phyloP scores from a whole-genome alignment of 805 yeast genomes.

The Wickerhamomyces canadensis region DNA sequence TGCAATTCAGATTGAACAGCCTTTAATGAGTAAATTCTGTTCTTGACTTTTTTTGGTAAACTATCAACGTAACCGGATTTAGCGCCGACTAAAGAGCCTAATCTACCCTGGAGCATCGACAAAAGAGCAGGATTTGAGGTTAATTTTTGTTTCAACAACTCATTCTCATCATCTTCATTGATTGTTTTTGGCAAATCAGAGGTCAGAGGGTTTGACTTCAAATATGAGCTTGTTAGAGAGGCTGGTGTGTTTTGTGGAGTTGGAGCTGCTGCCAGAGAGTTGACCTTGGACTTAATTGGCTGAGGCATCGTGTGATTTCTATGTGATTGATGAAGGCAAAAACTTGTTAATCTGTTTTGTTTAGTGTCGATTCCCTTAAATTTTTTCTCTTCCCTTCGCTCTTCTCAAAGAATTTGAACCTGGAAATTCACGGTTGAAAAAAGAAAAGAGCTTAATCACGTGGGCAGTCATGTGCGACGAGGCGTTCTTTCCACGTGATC shows the following conservation, averaged over 20 bases:
- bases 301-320: slow-evolving; percentile 55
- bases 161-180: slow-evolving; percentile 55
- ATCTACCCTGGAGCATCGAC: slow-evolving; percentile 84
- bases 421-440: too few species aligned
- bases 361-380: neutral
- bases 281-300: slow-evolving; percentile 73
- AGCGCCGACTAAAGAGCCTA: slow-evolving; percentile 78
- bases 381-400: too few species aligned
- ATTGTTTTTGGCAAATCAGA: slow-evolving; percentile 62
- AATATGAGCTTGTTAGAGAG: slow-evolving; percentile 67
- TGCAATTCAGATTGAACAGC: slow-evolving; percentile 74
- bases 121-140: slow-evolving; percentile 78
- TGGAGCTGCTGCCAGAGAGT: slow-evolving; percentile 86
- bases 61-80: slow-evolving; percentile 81
- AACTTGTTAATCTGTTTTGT: neutral
- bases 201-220: slow-evolving; percentile 46
- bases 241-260: slow-evolving; percentile 99
- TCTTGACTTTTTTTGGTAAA: slow-evolving; percentile 67
- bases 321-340: too few species aligned
- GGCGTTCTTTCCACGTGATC: too few species aligned
- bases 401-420: too few species aligned
- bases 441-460: too few species aligned
- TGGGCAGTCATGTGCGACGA: too few species aligned
- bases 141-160: slow-evolving; percentile 37
- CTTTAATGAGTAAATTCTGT: slow-evolving; percentile 78